phyloP scores from a whole-genome alignment of 116 monocot species.

The Phalaenopsis hybrid region DNA sequence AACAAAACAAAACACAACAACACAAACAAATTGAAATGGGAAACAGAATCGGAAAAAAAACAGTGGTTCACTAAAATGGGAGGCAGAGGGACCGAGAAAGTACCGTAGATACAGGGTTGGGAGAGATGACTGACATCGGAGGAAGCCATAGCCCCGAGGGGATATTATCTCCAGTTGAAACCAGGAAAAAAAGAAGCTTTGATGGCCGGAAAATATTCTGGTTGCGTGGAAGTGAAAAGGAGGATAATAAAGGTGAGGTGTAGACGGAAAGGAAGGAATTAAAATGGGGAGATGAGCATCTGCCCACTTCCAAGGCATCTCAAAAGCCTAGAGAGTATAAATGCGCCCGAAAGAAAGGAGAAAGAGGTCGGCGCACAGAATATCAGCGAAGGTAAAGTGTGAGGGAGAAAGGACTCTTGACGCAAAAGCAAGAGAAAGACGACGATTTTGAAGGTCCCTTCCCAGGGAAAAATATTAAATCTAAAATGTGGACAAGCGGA shows the following conservation, averaged over 20 bases:
- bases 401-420: constrained; percentile 11
- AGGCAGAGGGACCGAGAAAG: background rate
- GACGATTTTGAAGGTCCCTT: background rate
- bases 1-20: background rate
- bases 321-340: constrained; percentile 19
- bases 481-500: too few relatives aligned
- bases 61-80: background rate
- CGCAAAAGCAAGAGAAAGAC: background rate
- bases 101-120: constrained; percentile 50
- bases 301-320: constrained; percentile 27
- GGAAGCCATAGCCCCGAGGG: constrained; percentile 21
- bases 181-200: constrained; percentile 6
- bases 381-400: constrained; percentile 4
- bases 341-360: constrained; percentile 2
- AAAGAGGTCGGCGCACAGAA: constrained; percentile 3
- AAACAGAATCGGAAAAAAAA: too few relatives aligned
- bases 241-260: constrained; percentile 27
- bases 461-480: too few relatives aligned
- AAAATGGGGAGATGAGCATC: constrained; percentile 18
- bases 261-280: constrained; percentile 21
- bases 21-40: too few relatives aligned
- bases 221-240: constrained; percentile 6
- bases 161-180: constrained; percentile 12
- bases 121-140: constrained; percentile 24
- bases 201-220: background rate